phyloP scores from a whole-genome alignment of 2,329 filamentous ascomycete species.

The Calonectria honghensis region DNA sequence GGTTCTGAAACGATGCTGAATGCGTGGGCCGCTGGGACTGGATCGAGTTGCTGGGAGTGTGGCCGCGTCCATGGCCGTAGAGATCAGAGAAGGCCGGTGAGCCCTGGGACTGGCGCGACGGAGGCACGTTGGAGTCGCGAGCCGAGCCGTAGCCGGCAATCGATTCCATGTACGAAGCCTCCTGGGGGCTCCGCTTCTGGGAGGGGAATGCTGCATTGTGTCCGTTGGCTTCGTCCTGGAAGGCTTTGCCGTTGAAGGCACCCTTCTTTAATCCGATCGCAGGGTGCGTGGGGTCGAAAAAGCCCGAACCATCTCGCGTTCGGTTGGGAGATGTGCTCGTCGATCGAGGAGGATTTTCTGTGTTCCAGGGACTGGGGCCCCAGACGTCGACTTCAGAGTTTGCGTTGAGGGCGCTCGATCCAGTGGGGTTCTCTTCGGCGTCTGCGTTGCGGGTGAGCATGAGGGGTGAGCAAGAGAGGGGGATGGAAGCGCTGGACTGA shows the following conservation, averaged over 20 bases:
- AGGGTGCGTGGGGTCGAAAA: constrained; percentile 67
- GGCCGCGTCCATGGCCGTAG: constrained; percentile 56
- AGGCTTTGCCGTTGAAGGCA: constrained; percentile 49
- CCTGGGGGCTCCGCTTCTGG: constrained; percentile 60
- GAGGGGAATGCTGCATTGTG: constrained; percentile 53
- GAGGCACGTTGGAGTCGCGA: constrained; percentile 73
- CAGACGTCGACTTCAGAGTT: constrained; percentile 82
- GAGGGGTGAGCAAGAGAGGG: constrained; percentile 1
- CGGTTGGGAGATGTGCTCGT: constrained; percentile 76
- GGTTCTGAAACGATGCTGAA: constrained; percentile 68
- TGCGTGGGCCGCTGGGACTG: constrained; percentile 69
- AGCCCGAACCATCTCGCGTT: constrained; percentile 68
- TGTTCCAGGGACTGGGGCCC: constrained; percentile 76
- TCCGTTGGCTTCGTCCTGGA: constrained; percentile 51
- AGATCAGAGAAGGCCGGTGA: constrained; percentile 61
- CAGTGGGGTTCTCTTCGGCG: constrained; percentile 70
- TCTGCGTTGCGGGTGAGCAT: constrained; percentile 52
- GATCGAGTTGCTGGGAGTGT: constrained; percentile 66
- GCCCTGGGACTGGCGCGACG: constrained; percentile 72
- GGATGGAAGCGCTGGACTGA: constrained; percentile 57
- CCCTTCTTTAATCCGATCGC: constrained; percentile 64
- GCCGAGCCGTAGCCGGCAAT: constrained; percentile 61
- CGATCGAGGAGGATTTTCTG: constrained; percentile 65
- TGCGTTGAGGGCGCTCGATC: constrained; percentile 81
- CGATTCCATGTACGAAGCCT: constrained; percentile 64